Evolutionary conservation across 2,329 filamentous ascomycete species (phyloP), one percentile per base, ranked within the genome.

Genomic region (Aureobasidium sp.): DNA sequence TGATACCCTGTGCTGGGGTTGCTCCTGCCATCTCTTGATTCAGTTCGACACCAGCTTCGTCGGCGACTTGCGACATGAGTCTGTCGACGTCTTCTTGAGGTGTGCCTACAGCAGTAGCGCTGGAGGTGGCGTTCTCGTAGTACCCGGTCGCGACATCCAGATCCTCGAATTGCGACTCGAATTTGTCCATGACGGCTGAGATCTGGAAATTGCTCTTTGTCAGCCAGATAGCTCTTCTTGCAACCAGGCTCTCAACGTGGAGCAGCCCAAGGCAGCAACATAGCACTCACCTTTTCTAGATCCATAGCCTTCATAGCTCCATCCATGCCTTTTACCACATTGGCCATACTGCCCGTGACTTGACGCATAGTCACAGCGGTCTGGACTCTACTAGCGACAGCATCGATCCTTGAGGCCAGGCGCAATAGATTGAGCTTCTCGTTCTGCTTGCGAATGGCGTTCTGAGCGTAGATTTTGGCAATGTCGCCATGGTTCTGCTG

Each of bases 61-160:
- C 91, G 65, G 91, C 91, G 47, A 94, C 84, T 76, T 95, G 89
- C 66, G 85, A 87, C 76, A 96, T 88, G 65, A 96, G 77, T 67
- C 90, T 86, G 74, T 96, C 91, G 1, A 96, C 90, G 67, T 92
- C 90, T 68, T 95, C 91, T 72, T 96, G 84, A 76, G 78, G 89
- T 77, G 78, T 92, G 74, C 80, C 89, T 72, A 78, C 87, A 70
- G 75, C 89, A 73, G 91, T 95, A 41, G 88, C 88, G 64, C 88
- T 87, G 26, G 84, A 86, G 65, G 92, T 93, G 64, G 90, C 89
- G 71, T 92, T 91, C 75, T 93, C 90, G 76, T 94, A 94, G 76
- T 92, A 91, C 67, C 86, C 78, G 9, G 78, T 79, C 44, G 77
- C 78, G 46, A 80, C 78, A 64, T 81, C 79, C 47, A 81, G 72